A percentile compares a stretch with the other conserved stretches of the same genome.
These are phyloP conservation scores for Elongisporangium prolatum DNA, from an alignment of 352 stramenopile genomes.

Conservation along the genomic window DNA sequence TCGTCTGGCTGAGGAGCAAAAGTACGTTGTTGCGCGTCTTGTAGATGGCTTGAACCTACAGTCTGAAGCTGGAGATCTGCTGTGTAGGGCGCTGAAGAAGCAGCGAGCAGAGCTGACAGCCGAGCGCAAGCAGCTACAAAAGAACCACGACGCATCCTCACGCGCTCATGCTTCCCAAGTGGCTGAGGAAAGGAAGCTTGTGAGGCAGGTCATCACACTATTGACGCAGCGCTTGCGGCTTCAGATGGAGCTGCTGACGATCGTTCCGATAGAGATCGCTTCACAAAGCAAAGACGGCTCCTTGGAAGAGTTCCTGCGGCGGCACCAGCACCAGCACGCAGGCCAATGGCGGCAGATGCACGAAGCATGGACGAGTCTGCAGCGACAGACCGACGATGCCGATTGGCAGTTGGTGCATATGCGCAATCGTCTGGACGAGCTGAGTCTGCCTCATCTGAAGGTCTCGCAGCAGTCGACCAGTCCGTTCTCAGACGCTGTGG, in stretches of 20 bases:
- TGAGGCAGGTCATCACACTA: constrained; percentile 39
- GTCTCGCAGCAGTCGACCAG: constrained; percentile 15
- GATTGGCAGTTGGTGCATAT: constrained; percentile 72
- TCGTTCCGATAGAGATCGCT: constrained; percentile 13
- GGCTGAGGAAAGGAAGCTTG: constrained; percentile 35
- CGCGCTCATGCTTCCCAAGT: constrained; percentile 11
- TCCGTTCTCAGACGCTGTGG: constrained; percentile 69
- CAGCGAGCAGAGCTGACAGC: constrained; percentile 24
- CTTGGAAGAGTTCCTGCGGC: constrained; percentile 13
- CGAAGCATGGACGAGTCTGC: constrained; percentile 38
- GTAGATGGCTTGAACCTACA: not conserved
- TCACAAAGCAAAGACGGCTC: not conserved
- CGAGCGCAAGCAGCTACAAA: constrained; percentile 29
- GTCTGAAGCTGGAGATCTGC: not conserved
- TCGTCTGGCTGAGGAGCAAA: constrained; percentile 36
- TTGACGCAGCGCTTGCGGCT: constrained; percentile 35
- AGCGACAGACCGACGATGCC: constrained; percentile 34
- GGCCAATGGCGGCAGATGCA: constrained; percentile 40
- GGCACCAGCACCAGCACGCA: constrained; percentile 21
- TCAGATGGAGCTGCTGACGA: constrained; percentile 42
- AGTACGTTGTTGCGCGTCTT: constrained; percentile 13
- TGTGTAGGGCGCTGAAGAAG: constrained; percentile 34
- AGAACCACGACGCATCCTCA: constrained; percentile 14
- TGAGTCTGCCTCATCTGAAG: constrained; percentile 21
- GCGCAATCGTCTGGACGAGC: constrained; percentile 44